Evolutionary conservation across 176 grass and related monocot species (phyloP), one percentile per base, ranked within the genome.

Genomic region (Hsuehochloa calcarea): DNA sequence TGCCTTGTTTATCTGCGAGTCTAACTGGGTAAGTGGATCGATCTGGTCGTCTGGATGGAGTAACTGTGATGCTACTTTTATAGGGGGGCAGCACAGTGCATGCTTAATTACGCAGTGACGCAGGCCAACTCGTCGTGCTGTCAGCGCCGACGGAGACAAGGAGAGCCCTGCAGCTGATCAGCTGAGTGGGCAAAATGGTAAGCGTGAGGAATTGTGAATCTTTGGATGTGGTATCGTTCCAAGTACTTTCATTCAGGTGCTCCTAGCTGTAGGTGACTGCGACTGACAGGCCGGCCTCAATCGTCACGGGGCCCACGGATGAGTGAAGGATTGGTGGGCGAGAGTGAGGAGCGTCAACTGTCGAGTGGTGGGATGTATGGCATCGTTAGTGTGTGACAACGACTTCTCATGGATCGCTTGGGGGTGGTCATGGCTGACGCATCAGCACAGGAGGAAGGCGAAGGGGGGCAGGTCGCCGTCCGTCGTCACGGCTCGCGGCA

Each of bases 41-140:
- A 13, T 73, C 12, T 23, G 56, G 44, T 51, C 40, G 23, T 72
- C 45, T 5, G 23, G 43, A 22, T 38, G 41, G 10, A 20, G 4
- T 26, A 10, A 20, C 5, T 11, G 5, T 22, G 45, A 6, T 8
- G 70, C 23, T 38, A 3, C 1, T 38, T 88, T 65, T 84, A 74
- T 84, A 83, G 64, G 3, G 45, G 45, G 13, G 25, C 10, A 43
- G 58, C 2, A 23, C 11, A 3, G 44, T n/a, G 45, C 58, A 17
- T 15, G 45, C 0, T 52, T 1, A 50, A 5, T 16, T 16, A 29
- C 20, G 35, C 37, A 26, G 47, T 49, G 81, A 67, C 74, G 75
- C 46, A 79, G 26, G 87, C 75, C 13, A 16, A 2, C 17, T 27
- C 81, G 87, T 89, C 81, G 74, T 38, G 46, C 23, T 58, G 75